phyloP scores from a whole-genome alignment of 2,329 filamentous ascomycete species.

The Diaporthe capsici region DNA sequence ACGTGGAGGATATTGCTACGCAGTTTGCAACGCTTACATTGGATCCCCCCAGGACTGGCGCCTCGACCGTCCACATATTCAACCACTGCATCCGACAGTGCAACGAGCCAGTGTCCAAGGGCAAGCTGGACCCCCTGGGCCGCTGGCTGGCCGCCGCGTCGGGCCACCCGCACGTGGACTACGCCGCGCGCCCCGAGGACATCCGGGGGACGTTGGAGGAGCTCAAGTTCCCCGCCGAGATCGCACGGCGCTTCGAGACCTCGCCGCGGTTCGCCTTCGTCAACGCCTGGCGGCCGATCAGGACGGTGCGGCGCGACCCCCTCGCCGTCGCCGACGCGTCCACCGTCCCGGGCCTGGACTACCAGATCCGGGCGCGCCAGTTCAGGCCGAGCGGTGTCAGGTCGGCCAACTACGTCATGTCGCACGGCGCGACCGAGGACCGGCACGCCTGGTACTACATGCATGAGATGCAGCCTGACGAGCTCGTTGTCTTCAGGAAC shows the following conservation, averaged over 20 bases:
- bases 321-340: slow-evolving; percentile 56
- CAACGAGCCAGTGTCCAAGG: slow-evolving; percentile 16
- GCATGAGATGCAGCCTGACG: slow-evolving; percentile 62
- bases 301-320: slow-evolving; percentile 60
- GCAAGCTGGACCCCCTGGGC: slow-evolving; percentile 60
- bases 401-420: slow-evolving; percentile 31
- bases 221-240: slow-evolving; percentile 60
- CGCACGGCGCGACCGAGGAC: background rate
- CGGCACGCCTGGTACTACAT: slow-evolving; percentile 64
- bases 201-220: slow-evolving; percentile 56
- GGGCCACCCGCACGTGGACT: slow-evolving; percentile 69
- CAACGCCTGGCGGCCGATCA: slow-evolving; percentile 63
- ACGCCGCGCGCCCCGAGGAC: slow-evolving; percentile 62
- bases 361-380: slow-evolving; percentile 54
- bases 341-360: slow-evolving; percentile 56
- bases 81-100: slow-evolving; percentile 34
- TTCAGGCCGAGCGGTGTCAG: slow-evolving; percentile 47
- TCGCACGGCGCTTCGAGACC: slow-evolving; percentile 45
- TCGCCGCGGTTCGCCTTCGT: slow-evolving; percentile 32
- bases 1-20: background rate
- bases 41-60: slow-evolving; percentile 17
- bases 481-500: slow-evolving; percentile 73
- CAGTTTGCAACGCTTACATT: background rate
- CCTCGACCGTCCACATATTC: slow-evolving; percentile 35
- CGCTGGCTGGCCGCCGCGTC: slow-evolving; percentile 58